Conservation (phyloP, 345 rosid species). For the Brassica carinata region DNA sequence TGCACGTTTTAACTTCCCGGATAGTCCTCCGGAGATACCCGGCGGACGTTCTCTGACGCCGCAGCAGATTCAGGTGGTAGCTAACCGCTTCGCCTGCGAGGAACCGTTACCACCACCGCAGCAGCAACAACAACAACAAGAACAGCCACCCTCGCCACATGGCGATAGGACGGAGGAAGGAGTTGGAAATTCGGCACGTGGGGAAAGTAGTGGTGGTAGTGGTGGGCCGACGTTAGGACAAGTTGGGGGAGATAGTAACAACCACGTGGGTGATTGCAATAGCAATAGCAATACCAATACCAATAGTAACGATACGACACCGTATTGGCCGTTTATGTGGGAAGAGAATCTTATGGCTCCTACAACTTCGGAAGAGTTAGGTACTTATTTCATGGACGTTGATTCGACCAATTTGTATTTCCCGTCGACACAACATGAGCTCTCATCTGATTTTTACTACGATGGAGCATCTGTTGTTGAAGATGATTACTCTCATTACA, state of each 20-base stretch:
- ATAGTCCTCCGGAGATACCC: slow-evolving; percentile 54
- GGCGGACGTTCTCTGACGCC: slow-evolving; percentile 51
- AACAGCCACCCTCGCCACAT: slow-evolving; percentile 11
- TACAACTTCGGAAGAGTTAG: slow-evolving; percentile 18
- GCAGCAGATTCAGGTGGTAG: slow-evolving; percentile 60
- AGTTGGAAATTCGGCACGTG: slow-evolving; percentile 25
- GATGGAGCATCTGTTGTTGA: slow-evolving; percentile 35
- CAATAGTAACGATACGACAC: not conserved
- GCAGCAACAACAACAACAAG: not conserved
- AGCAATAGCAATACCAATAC: not conserved
- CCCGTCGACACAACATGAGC: slow-evolving; percentile 27
- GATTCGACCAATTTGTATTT: slow-evolving; percentile 13
- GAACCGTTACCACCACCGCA: not conserved
- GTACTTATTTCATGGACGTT: slow-evolving; percentile 22
- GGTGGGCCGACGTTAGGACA: slow-evolving; percentile 38
- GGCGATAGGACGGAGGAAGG: slow-evolving; percentile 18
- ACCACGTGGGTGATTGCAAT: not conserved
- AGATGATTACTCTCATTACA: slow-evolving; percentile 36
- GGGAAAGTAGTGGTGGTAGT: slow-evolving; percentile 28
- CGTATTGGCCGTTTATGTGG: slow-evolving; percentile 33
- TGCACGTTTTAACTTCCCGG: slow-evolving; percentile 74
- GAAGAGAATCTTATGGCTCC: slow-evolving; percentile 34
- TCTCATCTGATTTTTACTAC: slow-evolving; percentile 42
- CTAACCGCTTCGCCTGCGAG: slow-evolving; percentile 55
- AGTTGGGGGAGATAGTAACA: slow-evolving; percentile 15